Base-by-base conservation (phyloP, 805 yeast species). In the Isabelozyma rhagii region DNA sequence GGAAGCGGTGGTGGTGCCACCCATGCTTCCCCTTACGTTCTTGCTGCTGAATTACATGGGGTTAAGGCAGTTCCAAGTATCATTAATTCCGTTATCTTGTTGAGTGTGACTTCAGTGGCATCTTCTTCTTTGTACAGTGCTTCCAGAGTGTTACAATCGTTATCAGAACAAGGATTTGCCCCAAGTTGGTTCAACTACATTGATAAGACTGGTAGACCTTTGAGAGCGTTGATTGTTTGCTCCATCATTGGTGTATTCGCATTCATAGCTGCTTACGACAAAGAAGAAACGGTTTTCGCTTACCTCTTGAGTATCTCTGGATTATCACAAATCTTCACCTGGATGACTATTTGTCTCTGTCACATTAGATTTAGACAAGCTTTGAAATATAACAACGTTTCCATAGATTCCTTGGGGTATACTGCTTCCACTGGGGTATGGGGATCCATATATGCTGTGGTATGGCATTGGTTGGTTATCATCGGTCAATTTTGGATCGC, bases 401-500 rank as follows among this genome's bases (percentile, higher is more conserved):
- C 67, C 5, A 44, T 57, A 10, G 60, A 56, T 42, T 58, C 68
- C 8, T 63, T 69, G 51, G 74, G 72, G 4, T 70, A 68, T 43
- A 65, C 61, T 31, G 62, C 75, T 3, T 65, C 71, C 25, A 75
- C 78, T 8, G 78, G 77, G 28, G 63, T 67, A 18, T 56, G 62
- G 55, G 78, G 78, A 10, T 72, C 77, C 5, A 60, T 57, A 46
- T 70, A 68, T 45, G 69, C 73, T 11, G 56, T 68, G 44, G 48
- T 56, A 4, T 63, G 67, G 58, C 67, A 64, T 54, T 43, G 55
- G 11, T 62, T 73, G 46, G 65, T 73, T 46, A 62, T 73, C 54
- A 59, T 73, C 48, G 75, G 73, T 21, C 77, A 73, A 56, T 73
- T 73, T 58, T 73, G 75, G 75, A 72, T 73, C 44, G 74, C 78